Evolutionary conservation across 108 stramenopile genomes (phyloP).

Genomic region (Aureococcus anophagefferens): DNA sequence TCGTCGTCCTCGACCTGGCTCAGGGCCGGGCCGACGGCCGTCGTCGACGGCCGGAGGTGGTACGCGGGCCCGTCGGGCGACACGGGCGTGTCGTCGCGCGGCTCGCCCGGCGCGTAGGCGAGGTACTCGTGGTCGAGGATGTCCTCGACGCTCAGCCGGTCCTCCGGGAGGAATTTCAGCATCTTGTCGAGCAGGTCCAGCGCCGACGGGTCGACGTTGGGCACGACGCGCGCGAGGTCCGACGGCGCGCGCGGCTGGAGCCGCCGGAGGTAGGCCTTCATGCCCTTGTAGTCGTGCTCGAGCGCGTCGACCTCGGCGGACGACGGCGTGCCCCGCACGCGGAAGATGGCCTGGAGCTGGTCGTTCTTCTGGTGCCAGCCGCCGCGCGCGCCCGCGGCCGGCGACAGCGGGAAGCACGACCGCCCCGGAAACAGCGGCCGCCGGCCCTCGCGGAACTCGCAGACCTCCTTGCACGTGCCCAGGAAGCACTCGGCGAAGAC

Average conservation of each 20-base stretch:
- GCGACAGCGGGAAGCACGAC: background rate
- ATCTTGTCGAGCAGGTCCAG: background rate
- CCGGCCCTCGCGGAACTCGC: background rate
- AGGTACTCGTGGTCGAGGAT: background rate
- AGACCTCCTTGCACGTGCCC: background rate
- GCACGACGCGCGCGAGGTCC: background rate
- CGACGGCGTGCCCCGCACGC: background rate
- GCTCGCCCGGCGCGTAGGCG: background rate
- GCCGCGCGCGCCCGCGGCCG: background rate
- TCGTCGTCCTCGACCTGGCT: background rate
- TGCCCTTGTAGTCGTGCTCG: background rate
- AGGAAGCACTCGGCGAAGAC: conserved; percentile 7
- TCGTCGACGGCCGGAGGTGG: background rate
- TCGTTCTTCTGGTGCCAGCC: background rate
- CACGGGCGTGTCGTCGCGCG: background rate
- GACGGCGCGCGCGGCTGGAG: background rate
- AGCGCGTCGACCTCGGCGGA: background rate
- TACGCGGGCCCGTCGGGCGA: background rate
- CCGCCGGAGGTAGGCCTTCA: background rate
- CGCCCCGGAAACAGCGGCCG: conserved; percentile 8
- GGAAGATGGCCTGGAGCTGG: background rate
- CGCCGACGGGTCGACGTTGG: background rate
- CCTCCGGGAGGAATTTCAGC: background rate
- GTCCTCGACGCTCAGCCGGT: background rate
- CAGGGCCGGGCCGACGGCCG: background rate